Conservation (phyloP, 768 basidiomycete species). For the Leccinum uliginosum region DNA sequence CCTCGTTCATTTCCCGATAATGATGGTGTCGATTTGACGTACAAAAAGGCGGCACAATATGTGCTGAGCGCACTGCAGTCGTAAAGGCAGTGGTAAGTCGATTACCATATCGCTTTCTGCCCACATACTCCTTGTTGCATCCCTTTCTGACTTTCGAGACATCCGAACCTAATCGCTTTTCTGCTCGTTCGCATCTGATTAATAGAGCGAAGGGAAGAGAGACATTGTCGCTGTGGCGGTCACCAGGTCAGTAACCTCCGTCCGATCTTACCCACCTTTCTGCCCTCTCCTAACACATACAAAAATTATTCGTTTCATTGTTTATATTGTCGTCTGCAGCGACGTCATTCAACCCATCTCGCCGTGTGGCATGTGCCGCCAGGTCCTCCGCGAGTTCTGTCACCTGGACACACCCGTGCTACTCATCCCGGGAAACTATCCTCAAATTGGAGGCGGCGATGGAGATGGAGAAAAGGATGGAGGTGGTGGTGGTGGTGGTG, state of each 20-base stretch:
- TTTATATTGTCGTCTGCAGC: constrained; percentile 34
- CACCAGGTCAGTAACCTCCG: constrained; percentile 51
- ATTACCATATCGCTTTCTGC: not conserved
- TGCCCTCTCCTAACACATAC: not conserved
- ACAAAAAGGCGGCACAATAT: constrained; percentile 74
- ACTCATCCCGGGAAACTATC: constrained; percentile 65
- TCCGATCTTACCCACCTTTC: not conserved
- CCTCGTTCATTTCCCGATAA: not conserved
- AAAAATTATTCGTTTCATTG: not conserved
- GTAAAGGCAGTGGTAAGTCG: constrained; percentile 87
- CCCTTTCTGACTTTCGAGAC: not conserved
- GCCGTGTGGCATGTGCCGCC: constrained; percentile 93
- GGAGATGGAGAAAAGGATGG: constrained; percentile 30
- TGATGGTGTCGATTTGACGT: not conserved
- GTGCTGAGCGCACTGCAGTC: constrained; percentile 91
- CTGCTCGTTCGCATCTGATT: not conserved
- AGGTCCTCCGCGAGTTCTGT: constrained; percentile 87
- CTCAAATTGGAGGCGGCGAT: constrained; percentile 29
- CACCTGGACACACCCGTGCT: constrained; percentile 64
- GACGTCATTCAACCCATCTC: constrained; percentile 64
- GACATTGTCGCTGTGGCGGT: constrained; percentile 76
- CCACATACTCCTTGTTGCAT: not conserved
- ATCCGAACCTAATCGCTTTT: not conserved
- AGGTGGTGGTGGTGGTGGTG: constrained; percentile 34
- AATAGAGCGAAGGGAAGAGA: constrained; percentile 72